phyloP scores from a whole-genome alignment of 805 yeast species.

The Cyberlindnera subsufficiens region DNA sequence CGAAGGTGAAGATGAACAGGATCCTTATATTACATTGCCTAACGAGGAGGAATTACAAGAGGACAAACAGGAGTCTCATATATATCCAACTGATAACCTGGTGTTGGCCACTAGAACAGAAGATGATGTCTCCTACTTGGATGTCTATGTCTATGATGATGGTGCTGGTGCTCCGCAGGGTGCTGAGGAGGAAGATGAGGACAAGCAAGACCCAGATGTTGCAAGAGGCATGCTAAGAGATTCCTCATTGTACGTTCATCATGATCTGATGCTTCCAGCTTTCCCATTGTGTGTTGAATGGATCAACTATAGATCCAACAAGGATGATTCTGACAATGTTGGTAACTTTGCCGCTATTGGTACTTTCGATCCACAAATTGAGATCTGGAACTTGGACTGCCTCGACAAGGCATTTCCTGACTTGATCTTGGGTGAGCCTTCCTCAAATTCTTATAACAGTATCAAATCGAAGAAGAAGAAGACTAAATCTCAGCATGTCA shows the following conservation, averaged over 20 bases:
- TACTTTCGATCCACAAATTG: conserved; percentile 95
- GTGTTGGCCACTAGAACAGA: conserved; percentile 91
- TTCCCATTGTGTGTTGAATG: conserved; percentile 97
- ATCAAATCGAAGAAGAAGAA: conserved; percentile 36
- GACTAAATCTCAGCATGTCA: conserved; percentile 42
- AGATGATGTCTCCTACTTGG: conserved; percentile 88
- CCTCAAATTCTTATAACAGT: conserved; percentile 19
- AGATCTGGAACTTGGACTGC: conserved; percentile 92
- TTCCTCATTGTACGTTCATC: conserved; percentile 83
- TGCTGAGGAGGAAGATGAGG: conserved; percentile 58
- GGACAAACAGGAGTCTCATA: conserved; percentile 78
- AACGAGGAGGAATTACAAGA: conserved; percentile 54
- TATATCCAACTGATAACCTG: conserved; percentile 85
- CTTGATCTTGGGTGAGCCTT: conserved; percentile 78
- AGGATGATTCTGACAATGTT: conserved; percentile 38
- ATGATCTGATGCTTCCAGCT: conserved; percentile 93
- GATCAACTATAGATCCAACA: conserved; percentile 66
- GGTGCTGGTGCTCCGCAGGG: conserved; percentile 79
- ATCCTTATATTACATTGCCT: conserved; percentile 40
- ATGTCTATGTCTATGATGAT: conserved; percentile 92
- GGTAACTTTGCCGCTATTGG: conserved; percentile 97
- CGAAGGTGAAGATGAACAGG: conserved; percentile 38
- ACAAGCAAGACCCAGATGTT: conserved; percentile 63
- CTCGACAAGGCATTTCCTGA: conserved; percentile 95
- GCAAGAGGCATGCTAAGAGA: conserved; percentile 70